A percentile compares a stretch with the other conserved stretches of the same genome.
These are phyloP conservation scores for Clavispora carvajalis DNA, from an alignment of 805 yeast genomes.

Conservation along the genomic window DNA sequence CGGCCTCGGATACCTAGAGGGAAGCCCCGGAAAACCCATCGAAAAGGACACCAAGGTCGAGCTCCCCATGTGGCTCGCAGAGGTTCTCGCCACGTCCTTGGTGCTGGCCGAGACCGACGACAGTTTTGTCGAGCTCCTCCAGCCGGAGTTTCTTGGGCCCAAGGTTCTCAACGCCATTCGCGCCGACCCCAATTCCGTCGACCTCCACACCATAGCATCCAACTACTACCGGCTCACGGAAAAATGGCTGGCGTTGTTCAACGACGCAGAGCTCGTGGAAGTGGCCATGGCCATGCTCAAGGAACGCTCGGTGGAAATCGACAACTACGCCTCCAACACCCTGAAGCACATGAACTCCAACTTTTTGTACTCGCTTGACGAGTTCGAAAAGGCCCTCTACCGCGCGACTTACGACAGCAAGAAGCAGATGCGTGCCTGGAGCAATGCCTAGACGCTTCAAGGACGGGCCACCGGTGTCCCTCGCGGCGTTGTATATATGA, in stretches of 20 bases:
- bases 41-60: constrained; percentile 60
- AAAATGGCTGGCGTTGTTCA: constrained; percentile 72
- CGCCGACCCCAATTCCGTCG: constrained; percentile 62
- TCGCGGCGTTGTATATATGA: not conserved
- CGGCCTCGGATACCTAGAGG: constrained; percentile 82
- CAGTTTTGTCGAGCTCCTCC: constrained; percentile 61
- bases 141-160: constrained; percentile 63
- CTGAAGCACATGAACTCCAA: constrained; percentile 43
- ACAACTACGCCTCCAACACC: constrained; percentile 59
- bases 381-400: constrained; percentile 62
- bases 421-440: constrained; percentile 35
- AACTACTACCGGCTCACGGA: constrained; percentile 67
- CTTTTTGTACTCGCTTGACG: constrained; percentile 67
- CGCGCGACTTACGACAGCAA: constrained; percentile 47
- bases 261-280: constrained; percentile 56
- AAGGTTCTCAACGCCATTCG: constrained; percentile 79
- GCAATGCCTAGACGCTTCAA: constrained; percentile 11
- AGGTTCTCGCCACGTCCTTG: constrained; percentile 53
- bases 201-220: constrained; percentile 58
- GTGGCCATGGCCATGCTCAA: constrained; percentile 49
- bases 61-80: constrained; percentile 87
- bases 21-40: constrained; percentile 62
- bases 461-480: too few relatives aligned
- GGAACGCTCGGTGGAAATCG: constrained; percentile 63
- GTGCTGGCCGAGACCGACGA: constrained; percentile 30